Conservation (phyloP, 371 early-diverging fungal genomes). For the Lichtheimia corymbifera region DNA sequence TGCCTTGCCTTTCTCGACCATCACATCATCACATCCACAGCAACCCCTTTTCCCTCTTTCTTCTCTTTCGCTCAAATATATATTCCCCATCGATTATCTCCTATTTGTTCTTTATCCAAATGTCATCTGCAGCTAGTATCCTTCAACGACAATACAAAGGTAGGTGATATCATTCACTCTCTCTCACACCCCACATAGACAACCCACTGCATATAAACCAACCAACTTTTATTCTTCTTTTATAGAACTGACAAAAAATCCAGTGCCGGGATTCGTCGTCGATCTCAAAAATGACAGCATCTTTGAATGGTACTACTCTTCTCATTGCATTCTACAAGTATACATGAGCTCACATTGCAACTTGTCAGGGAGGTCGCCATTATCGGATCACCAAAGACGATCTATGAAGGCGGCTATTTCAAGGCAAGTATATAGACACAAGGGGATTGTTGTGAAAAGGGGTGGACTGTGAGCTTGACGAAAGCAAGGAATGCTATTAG, state of each 20-base stretch:
- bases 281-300: slow-evolving; percentile 69
- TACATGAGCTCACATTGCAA: neutral
- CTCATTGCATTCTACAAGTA: neutral
- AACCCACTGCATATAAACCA: neutral
- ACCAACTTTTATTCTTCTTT: slow-evolving; percentile 19
- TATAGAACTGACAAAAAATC: slow-evolving; percentile 52
- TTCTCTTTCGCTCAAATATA: slow-evolving; percentile 1
- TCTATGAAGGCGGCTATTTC: slow-evolving; percentile 91
- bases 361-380: slow-evolving; percentile 74
- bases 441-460: neutral
- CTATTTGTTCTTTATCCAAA: slow-evolving; percentile 37
- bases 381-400: slow-evolving; percentile 83
- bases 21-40: slow-evolving; percentile 1
- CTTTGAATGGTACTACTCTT: slow-evolving; percentile 49
- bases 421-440: slow-evolving; percentile 52
- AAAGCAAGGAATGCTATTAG: slow-evolving; percentile 46
- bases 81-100: neutral
- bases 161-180: neutral
- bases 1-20: neutral
- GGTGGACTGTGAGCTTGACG: neutral
- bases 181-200: slow-evolving; percentile 29
- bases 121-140: slow-evolving; percentile 12
- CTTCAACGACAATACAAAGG: slow-evolving; percentile 11
- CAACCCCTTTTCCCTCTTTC: slow-evolving; percentile 1
- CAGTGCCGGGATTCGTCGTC: slow-evolving; percentile 75